These are phyloP conservation scores for Beta vulgaris DNA, from an alignment of 148 eudicot genomes.

Conservation along the genomic window DNA sequence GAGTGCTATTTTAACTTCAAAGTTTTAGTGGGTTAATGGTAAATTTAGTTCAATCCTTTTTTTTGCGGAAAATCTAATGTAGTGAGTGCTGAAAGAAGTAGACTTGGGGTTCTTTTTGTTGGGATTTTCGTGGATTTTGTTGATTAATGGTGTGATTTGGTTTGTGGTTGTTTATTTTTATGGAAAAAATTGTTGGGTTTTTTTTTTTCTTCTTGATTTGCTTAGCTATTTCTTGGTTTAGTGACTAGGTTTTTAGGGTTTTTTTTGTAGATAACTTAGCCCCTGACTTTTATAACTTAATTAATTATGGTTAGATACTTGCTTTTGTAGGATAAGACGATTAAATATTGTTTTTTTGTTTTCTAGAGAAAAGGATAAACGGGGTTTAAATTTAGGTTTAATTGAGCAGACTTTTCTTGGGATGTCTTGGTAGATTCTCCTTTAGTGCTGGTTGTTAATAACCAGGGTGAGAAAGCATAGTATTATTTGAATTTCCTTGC, in stretches of 20 bases:
- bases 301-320: not conserved
- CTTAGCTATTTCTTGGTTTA: conserved; percentile 2
- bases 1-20: conserved; percentile 9
- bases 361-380: not conserved
- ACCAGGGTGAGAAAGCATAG: conserved; percentile 13
- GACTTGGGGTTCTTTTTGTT: not conserved
- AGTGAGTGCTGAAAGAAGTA: not conserved
- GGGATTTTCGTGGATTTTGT: conserved; percentile 9
- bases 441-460: not conserved
- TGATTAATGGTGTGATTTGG: conserved; percentile 9
- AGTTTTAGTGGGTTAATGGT: conserved; percentile 19
- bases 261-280: not conserved
- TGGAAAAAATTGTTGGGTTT: not conserved
- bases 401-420: not conserved
- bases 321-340: not conserved
- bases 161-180: not conserved
- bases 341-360: not conserved
- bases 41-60: conserved; percentile 21
- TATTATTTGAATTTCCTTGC: not conserved
- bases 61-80: not conserved
- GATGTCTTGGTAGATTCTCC: no score
- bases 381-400: not conserved
- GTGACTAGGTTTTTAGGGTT: conserved; percentile 10
- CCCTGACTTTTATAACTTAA: not conserved
- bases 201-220: not conserved